Evolutionary conservation across 352 stramenopile genomes (phyloP).

Genomic region (Pythium vanterpoolii): DNA sequence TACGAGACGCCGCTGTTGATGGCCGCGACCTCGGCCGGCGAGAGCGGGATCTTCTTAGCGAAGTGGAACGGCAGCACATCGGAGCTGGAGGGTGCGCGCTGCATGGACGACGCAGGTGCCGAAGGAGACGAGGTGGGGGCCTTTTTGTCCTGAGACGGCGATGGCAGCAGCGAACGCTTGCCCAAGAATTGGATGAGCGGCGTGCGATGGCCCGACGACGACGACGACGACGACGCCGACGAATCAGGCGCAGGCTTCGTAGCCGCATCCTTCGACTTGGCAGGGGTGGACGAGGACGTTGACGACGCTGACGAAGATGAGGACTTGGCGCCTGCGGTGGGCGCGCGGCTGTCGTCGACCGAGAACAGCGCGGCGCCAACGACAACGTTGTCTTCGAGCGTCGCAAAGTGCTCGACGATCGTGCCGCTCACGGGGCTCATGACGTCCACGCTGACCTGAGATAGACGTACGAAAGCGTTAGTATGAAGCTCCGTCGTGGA

Average conservation of each 20-base stretch:
- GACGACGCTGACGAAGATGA: conserved; percentile 14
- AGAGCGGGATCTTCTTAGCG: conserved; percentile 64
- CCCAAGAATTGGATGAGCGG: conserved; percentile 69
- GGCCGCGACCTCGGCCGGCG: conserved; percentile 55
- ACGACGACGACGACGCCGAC: conserved; percentile 26
- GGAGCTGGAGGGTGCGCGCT: conserved; percentile 42
- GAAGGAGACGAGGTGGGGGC: conserved; percentile 23
- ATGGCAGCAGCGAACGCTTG: conserved; percentile 64
- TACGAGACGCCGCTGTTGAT: conserved; percentile 83
- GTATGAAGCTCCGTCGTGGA: too few relatives aligned
- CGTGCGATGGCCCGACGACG: conserved; percentile 38
- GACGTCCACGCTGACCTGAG: conserved; percentile 87
- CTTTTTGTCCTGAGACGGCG: conserved; percentile 35
- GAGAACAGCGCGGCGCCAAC: conserved; percentile 93
- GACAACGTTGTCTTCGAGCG: conserved; percentile 95
- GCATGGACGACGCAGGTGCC: conserved; percentile 17
- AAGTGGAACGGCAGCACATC: conserved; percentile 64
- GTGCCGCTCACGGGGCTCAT: conserved; percentile 88
- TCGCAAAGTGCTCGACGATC: conserved; percentile 92
- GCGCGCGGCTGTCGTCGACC: conserved; percentile 81
- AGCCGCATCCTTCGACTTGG: too few relatives aligned
- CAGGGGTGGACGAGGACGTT: too few relatives aligned
- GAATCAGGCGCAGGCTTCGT: conserved; percentile 2
- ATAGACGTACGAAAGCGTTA: neutral
- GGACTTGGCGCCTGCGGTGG: conserved; percentile 22